These are phyloP conservation scores for Diplodia seriata DNA, from an alignment of 2,329 filamentous ascomycete genomes.

Conservation along the genomic window DNA sequence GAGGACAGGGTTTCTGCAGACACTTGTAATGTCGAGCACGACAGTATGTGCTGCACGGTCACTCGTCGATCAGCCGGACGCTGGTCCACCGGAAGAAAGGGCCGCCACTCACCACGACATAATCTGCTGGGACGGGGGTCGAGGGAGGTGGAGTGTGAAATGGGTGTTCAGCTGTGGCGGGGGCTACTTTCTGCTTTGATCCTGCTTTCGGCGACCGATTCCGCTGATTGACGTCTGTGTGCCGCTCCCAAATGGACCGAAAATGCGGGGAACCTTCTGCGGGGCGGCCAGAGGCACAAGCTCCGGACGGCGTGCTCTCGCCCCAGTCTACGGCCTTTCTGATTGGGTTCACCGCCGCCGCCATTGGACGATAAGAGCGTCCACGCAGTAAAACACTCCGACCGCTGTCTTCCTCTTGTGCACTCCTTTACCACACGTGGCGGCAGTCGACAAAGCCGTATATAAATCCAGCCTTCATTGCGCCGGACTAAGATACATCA, in stretches of 20 bases:
- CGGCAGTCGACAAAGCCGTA: not conserved
- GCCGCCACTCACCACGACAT: conserved; percentile 22
- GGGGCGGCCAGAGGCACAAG: not conserved
- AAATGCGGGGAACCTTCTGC: conserved; percentile 19
- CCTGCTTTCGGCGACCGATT: not conserved
- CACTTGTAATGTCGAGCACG: conserved; percentile 49
- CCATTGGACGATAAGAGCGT: not conserved
- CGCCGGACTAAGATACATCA: not conserved
- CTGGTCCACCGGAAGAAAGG: conserved; percentile 15
- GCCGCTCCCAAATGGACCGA: not conserved
- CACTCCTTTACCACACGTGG: not conserved
- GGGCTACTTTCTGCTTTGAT: conserved; percentile 20
- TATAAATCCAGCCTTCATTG: not conserved
- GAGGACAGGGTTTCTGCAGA: conserved; percentile 33
- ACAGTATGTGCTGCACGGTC: conserved; percentile 45
- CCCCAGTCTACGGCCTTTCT: not conserved
- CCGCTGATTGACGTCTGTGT: not conserved
- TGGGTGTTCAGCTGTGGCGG: not conserved
- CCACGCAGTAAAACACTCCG: not conserved
- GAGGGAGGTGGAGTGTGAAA: not conserved
- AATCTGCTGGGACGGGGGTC: conserved; percentile 2
- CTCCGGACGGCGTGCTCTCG: not conserved
- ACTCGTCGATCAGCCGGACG: conserved; percentile 37
- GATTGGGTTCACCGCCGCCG: conserved; percentile 2
- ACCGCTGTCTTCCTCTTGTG: not conserved